Base-by-base conservation (phyloP, 2,329 filamentous ascomycete species). In the Colletotrichum spaethianum region DNA sequence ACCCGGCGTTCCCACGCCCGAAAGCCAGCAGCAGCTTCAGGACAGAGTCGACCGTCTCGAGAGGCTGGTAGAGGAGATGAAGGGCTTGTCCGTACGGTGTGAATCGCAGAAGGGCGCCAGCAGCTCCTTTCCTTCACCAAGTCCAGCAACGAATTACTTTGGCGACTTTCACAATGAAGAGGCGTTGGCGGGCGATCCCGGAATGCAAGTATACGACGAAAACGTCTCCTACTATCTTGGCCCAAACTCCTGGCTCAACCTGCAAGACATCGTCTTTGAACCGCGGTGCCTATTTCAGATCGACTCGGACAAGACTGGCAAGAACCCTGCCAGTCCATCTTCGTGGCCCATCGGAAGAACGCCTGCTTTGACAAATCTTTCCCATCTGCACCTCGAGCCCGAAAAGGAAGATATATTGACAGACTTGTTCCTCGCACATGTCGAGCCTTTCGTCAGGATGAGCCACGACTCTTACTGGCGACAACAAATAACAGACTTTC, bases 141-240 rank as follows among this genome's bases (percentile, higher is more conserved):
- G 46, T 11, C 48, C 66, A 18, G 28, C 42, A 31, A 63, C 61
- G 33, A 61, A 42, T 6, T 33, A 52, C 38, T 46, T 61, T 18
- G 42, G 46, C 55, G 67, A 70, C 12, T 42, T 26, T 44, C 33
- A 72, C 26, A 26, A 36, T 38, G 60, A 72, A 3, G 66, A 72
- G n/a, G 28, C 66, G 18, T 31, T 40, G 59, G 59, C 66, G 5
- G 65, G 70, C 23, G 71, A 73, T 26, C 68, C 62, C 11, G 71
- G 71, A 6, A 72, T 67, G 61, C 71, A 73, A 7, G 63, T 73
- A 6, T 70, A 66, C 63, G 71, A 73, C 46, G 66, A 71, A 3
- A 64, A 72, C 40, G 68, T 72, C 3, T 73, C 71, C n/a, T 73
- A 63, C n/a, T 72, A 73, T 23, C 67, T 73, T 31, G 71, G 71